These are phyloP conservation scores for Diaporthe eres DNA, from an alignment of 2,329 filamentous ascomycete genomes.

Conservation along the genomic window DNA sequence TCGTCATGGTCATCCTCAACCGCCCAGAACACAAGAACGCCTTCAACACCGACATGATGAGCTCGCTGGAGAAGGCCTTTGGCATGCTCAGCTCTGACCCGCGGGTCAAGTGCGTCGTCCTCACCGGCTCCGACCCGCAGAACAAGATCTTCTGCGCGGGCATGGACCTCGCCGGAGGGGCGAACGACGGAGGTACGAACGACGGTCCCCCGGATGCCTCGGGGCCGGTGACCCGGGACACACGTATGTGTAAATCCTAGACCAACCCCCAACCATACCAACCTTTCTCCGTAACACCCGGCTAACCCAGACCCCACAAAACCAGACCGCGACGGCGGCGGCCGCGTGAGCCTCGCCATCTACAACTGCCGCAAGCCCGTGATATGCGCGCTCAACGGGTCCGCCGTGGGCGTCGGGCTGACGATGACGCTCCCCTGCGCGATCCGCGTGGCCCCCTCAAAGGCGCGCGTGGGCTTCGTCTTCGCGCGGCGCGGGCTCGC, in stretches of 20 bases:
- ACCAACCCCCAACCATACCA: too few relatives aligned
- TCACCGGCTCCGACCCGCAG: conserved; percentile 64
- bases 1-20: conserved; percentile 75
- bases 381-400: conserved; percentile 71
- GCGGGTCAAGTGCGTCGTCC: conserved; percentile 67
- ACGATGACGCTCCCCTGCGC: conserved; percentile 72
- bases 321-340: conserved; percentile 67
- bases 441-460: conserved; percentile 66
- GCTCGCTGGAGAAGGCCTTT: conserved; percentile 70
- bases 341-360: conserved; percentile 67
- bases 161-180: conserved; percentile 68
- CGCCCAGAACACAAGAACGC: conserved; percentile 76
- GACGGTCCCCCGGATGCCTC: conserved; percentile 46
- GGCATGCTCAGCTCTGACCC: conserved; percentile 65
- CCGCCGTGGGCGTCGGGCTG: conserved; percentile 72
- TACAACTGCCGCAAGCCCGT: conserved; percentile 71
- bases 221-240: conserved; percentile 44
- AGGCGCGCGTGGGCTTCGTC: conserved; percentile 80
- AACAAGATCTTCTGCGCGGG: conserved; percentile 71
- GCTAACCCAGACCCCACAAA: too few relatives aligned
- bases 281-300: not conserved
- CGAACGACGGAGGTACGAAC: too few relatives aligned
- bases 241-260: conserved; percentile 38
- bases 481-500: conserved; percentile 79
- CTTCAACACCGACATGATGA: conserved; percentile 75